Percentiles rank a stretch among this genome's conserved stretches.
Evolutionary conservation across 148 eudicot genomes (phyloP).

Genomic region (Chenopodium formosanum): DNA sequence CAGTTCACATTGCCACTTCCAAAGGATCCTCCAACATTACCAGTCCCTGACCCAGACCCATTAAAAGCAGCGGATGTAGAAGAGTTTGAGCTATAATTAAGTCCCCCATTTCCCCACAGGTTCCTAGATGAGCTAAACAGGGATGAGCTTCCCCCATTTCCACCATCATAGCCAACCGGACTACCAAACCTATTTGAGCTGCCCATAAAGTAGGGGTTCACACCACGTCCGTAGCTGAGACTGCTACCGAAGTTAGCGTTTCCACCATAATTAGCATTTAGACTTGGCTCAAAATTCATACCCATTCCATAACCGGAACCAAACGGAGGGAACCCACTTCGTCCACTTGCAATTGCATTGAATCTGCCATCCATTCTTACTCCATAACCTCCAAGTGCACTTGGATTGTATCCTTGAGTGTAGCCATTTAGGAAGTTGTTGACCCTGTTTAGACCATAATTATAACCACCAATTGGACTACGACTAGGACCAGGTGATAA

Average conservation of each 20-base stretch:
- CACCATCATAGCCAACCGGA: constrained; percentile 45
- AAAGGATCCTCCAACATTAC: constrained; percentile 35
- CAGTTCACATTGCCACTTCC: constrained; percentile 42
- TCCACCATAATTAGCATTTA: constrained; percentile 41
- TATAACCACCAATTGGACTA: constrained; percentile 40
- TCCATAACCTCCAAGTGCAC: constrained; percentile 52
- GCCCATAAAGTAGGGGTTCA: constrained; percentile 44
- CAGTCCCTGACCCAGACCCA: constrained; percentile 42
- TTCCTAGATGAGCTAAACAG: constrained; percentile 50
- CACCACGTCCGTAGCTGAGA: constrained; percentile 50
- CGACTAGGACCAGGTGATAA: constrained; percentile 56
- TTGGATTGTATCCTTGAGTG: constrained; percentile 51
- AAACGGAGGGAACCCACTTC: constrained; percentile 54
- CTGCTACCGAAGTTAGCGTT: constrained; percentile 37
- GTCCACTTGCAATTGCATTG: constrained; percentile 40
- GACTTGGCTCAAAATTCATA: constrained; percentile 51
- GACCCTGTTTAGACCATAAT: constrained; percentile 44
- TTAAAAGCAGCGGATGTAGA: constrained; percentile 33
- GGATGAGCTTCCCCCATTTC: constrained; percentile 47
- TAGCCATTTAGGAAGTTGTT: constrained; percentile 50
- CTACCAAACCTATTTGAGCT: constrained; percentile 45
- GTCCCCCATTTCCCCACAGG: constrained; percentile 51
- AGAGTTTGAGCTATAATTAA: constrained; percentile 44
- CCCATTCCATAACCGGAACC: constrained; percentile 49
- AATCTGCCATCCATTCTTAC: constrained; percentile 58